Percentiles rank a stretch among this genome's conserved stretches.
Conservation (phyloP, 345 rosid species). For the Stellera chamaejasme region DNA sequence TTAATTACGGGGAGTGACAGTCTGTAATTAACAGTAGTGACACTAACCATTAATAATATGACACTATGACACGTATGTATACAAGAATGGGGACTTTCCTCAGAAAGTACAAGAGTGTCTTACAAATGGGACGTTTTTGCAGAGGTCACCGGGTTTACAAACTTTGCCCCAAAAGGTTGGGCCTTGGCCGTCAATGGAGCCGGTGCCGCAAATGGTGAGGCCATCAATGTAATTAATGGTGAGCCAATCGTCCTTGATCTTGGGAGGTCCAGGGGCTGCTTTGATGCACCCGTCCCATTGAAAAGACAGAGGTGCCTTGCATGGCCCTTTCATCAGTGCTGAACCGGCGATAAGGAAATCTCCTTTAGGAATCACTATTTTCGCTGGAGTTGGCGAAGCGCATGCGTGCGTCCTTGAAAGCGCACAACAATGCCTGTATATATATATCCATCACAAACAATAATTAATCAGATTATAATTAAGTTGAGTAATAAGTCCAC, state of each 20-base stretch:
- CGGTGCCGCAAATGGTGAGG: conserved; percentile 33
- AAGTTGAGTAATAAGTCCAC: background rate
- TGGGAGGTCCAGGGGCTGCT: conserved; percentile 28
- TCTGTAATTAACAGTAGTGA: too few species aligned
- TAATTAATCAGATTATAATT: background rate
- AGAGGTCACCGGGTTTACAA: background rate
- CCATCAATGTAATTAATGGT: conserved; percentile 21
- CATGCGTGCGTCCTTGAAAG: conserved; percentile 51
- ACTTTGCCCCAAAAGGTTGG: conserved; percentile 5
- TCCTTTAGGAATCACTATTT: conserved; percentile 40
- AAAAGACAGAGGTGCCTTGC: conserved; percentile 28
- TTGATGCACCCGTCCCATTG: conserved; percentile 29
- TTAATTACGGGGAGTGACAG: too few species aligned
- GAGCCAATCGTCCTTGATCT: conserved; percentile 34
- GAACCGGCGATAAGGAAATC: conserved; percentile 12
- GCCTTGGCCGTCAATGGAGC: conserved; percentile 56
- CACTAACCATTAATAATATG: too few species aligned
- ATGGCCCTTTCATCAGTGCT: conserved; percentile 36
- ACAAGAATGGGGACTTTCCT: too few species aligned
- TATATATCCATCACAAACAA: background rate
- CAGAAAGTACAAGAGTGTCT: conserved; percentile 10
- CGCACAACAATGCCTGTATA: conserved; percentile 22
- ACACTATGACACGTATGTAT: too few species aligned
- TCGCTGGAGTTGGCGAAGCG: conserved; percentile 24
- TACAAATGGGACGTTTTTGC: conserved; percentile 38